These are phyloP conservation scores for Xerocomellus amylosporus DNA, from an alignment of 768 basidiomycete species.

Conservation along the genomic window DNA sequence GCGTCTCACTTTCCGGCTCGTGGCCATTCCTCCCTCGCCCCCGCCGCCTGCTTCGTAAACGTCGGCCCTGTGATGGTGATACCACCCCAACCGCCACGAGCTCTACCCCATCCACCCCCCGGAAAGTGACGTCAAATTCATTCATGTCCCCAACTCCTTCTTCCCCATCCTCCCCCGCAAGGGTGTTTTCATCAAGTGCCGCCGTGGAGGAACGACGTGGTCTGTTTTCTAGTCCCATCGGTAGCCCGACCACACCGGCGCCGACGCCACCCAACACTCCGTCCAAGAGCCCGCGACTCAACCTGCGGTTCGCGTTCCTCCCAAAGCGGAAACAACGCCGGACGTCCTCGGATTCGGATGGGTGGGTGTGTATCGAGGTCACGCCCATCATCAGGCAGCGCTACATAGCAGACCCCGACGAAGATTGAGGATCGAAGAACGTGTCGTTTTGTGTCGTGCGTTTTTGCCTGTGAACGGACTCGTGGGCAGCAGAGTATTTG, in stretches of 20 bases:
- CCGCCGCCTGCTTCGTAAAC: constrained; percentile 31
- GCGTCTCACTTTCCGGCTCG: constrained; percentile 17
- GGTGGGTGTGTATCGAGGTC: constrained; percentile 33
- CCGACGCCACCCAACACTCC: constrained; percentile 11
- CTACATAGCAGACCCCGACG: constrained; percentile 9
- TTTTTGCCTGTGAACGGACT: neutral
- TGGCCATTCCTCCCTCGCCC: constrained; percentile 26
- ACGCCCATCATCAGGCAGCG: constrained; percentile 24
- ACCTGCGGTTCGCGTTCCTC: constrained; percentile 14
- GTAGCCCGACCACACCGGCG: neutral
- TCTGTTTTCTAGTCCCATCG: constrained; percentile 1
- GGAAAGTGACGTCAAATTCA: neutral
- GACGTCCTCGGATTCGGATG: constrained; percentile 18
- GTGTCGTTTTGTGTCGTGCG: too few relatives aligned
- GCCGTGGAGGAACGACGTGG: neutral
- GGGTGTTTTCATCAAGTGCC: neutral
- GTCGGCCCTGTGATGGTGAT: constrained; percentile 17
- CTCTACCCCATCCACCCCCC: constrained; percentile 14
- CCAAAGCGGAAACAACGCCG: constrained; percentile 17
- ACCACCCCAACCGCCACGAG: neutral
- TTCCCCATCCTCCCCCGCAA: constrained; percentile 1
- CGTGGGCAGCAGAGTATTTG: neutral
- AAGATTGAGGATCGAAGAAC: constrained; percentile 10
- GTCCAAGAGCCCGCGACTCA: constrained; percentile 18
- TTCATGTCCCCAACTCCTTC: constrained; percentile 4